Percentiles rank a stretch among this genome's conserved stretches.
phyloP scores from a whole-genome alignment of 129 eudicot species.

The Pittosporum tobira region DNA sequence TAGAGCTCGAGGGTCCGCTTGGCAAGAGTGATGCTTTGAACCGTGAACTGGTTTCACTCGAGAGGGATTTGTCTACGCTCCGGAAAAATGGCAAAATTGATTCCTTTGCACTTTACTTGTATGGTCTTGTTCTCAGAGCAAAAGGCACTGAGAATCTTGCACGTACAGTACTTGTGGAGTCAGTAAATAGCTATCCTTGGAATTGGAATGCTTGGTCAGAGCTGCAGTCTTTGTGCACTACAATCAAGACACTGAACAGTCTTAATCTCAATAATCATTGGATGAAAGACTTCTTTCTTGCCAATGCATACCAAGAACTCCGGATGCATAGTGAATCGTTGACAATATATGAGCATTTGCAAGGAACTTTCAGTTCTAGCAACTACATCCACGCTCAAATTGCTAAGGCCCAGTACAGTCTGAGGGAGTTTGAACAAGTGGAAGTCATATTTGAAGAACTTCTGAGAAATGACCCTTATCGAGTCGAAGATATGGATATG shows the following conservation, averaged over 20 bases:
- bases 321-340: conserved; percentile 74
- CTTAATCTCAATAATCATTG: conserved; percentile 72
- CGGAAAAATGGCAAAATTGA: conserved; percentile 70
- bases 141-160: conserved; percentile 75
- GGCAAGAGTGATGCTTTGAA: conserved; percentile 81
- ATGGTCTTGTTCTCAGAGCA: conserved; percentile 82
- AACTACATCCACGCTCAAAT: conserved; percentile 85
- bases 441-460: conserved; percentile 94
- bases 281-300: conserved; percentile 95
- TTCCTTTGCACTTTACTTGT: conserved; percentile 68
- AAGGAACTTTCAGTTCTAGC: conserved; percentile 60
- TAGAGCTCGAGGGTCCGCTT: conserved; percentile 82
- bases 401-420: conserved; percentile 79
- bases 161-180: conserved; percentile 53
- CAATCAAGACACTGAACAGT: conserved; percentile 47
- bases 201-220: conserved; percentile 89
- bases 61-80: conserved; percentile 62
- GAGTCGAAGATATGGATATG: conserved; percentile 97
- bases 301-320: conserved; percentile 65
- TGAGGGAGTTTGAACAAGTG: conserved; percentile 84
- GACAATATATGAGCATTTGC: conserved; percentile 60
- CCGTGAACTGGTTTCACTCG: conserved; percentile 66
- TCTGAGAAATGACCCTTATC: conserved; percentile 75
- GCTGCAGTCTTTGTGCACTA: conserved; percentile 66
- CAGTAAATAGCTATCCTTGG: conserved; percentile 85